These are phyloP conservation scores for Penicillium cataractarum DNA, from an alignment of 495 filamentous ascomycete species.

Conservation along the genomic window DNA sequence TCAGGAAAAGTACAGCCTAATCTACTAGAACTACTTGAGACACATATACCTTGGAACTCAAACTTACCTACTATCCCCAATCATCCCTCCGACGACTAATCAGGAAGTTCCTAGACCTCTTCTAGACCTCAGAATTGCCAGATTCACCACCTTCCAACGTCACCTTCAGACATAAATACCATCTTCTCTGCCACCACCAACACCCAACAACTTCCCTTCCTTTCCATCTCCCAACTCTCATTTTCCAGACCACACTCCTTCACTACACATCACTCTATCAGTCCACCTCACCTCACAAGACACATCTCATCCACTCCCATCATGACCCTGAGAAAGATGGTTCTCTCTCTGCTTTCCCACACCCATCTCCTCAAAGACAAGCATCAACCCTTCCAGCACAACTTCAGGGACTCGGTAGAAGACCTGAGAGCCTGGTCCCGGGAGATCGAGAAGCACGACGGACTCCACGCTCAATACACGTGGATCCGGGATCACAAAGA, in stretches of 20 bases:
- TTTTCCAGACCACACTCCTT: background rate
- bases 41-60: background rate
- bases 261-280: background rate
- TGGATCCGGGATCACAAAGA: slow-evolving; percentile 2
- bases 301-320: background rate
- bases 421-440: background rate
- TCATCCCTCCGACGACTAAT: background rate
- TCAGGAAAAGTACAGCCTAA: background rate
- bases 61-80: background rate
- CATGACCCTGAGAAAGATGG: background rate
- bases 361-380: background rate
- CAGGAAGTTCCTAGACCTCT: background rate
- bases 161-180: background rate
- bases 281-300: background rate
- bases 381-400: background rate
- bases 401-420: background rate
- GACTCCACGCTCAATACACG: background rate
- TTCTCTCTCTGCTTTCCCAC: background rate
- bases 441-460: background rate
- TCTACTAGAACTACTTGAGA: background rate
- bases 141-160: background rate
- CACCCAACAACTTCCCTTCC: background rate
- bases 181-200: background rate
- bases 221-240: background rate
- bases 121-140: background rate